Percentiles rank a stretch among this genome's conserved stretches.
These are phyloP conservation scores for Aspergillus novoparasiticus DNA, from an alignment of 2,329 filamentous ascomycete genomes.

Conservation along the genomic window DNA sequence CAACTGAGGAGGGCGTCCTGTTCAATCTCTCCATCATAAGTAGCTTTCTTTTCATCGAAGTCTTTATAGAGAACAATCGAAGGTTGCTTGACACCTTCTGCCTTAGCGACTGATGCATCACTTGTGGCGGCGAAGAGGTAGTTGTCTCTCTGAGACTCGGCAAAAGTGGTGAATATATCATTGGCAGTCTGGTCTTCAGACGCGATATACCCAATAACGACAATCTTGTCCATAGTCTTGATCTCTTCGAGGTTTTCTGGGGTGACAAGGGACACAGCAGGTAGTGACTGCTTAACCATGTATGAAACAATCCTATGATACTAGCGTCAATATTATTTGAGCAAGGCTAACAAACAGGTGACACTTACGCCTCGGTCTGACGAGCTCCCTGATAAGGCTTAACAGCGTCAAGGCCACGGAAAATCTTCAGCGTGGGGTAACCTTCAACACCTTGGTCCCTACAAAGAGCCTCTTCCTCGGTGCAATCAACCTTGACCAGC, in stretches of 20 bases:
- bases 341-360: background rate
- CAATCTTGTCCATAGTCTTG: conserved; percentile 97
- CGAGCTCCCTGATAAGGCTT: conserved; percentile 84
- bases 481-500: conserved; percentile 72
- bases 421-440: conserved; percentile 98
- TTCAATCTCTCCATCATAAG: conserved; percentile 80
- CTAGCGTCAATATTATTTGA: background rate
- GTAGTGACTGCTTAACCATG: conserved; percentile 98
- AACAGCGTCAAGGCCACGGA: conserved; percentile 84
- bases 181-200: conserved; percentile 80
- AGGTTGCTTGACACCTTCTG: conserved; percentile 85
- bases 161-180: conserved; percentile 75
- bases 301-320: conserved; percentile 67
- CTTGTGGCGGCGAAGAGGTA: conserved; percentile 90
- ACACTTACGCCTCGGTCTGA: conserved; percentile 71
- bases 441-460: conserved; percentile 88
- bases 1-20: conserved; percentile 78
- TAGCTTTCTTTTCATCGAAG: conserved; percentile 93
- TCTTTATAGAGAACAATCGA: conserved; percentile 93
- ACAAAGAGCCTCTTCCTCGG: conserved; percentile 90
- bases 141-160: conserved; percentile 78
- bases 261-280: conserved; percentile 81
- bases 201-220: conserved; percentile 85
- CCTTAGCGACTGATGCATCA: conserved; percentile 81
- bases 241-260: conserved; percentile 88